phyloP scores from a whole-genome alignment of 1,284 basidiomycete species.

The Rhodotorula sp. region DNA sequence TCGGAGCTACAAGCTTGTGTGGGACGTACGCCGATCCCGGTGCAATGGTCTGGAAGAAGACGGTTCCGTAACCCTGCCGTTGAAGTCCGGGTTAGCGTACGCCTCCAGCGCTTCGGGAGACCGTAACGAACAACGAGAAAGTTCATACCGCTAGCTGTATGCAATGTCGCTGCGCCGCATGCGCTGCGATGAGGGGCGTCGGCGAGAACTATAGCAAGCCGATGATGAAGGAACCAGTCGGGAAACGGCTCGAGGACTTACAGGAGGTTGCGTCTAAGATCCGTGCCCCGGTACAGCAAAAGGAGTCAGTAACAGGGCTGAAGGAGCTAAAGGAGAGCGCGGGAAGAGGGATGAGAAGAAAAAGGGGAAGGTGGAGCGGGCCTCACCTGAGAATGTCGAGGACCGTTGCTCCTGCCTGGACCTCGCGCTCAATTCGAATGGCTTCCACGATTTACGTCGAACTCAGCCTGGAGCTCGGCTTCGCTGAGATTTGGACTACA shows the following conservation, averaged over 20 bases:
- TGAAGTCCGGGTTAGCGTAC: too few relatives aligned
- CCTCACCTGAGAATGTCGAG: background rate
- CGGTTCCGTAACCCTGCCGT: background rate
- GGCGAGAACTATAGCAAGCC: too few relatives aligned
- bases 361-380: too few relatives aligned
- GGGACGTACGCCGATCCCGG: conserved; percentile 1
- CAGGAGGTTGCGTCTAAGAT: conserved; percentile 1
- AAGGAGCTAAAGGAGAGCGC: background rate
- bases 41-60: conserved; percentile 6
- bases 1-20: background rate
- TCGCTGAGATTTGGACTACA: background rate
- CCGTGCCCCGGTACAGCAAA: background rate
- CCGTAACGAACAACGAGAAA: background rate
- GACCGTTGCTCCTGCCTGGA: background rate
- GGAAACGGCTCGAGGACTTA: background rate
- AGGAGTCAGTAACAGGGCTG: background rate
- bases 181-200: background rate
- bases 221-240: background rate
- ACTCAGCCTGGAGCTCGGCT: background rate
- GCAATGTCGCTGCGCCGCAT: background rate
- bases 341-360: background rate
- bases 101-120: too few relatives aligned
- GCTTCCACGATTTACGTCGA: background rate
- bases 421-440: background rate
- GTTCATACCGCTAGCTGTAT: conserved; percentile 2